A percentile compares a stretch with the other conserved stretches of the same genome.
These are phyloP conservation scores for Trichoderma atrobrunneum DNA, from an alignment of 2,329 filamentous ascomycete species.

Conservation along the genomic window DNA sequence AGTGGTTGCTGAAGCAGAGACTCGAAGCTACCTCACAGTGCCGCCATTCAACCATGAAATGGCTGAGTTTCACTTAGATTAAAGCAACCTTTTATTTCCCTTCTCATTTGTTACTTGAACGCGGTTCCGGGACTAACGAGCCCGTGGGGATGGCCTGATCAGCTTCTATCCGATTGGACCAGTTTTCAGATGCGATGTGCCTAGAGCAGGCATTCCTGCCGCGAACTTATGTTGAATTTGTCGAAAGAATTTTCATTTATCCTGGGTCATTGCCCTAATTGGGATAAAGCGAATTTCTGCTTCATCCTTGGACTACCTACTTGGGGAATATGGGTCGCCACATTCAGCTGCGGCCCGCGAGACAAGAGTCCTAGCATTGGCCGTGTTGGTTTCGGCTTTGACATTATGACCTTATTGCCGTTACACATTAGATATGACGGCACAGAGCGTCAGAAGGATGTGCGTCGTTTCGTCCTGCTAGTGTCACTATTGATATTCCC, in stretches of 20 bases:
- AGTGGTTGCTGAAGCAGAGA: not conserved
- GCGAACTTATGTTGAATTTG: conserved; percentile 2
- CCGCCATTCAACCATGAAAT: not conserved
- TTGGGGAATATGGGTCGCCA: not conserved
- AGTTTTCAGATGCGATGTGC: not conserved
- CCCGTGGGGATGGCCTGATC: conserved; percentile 4
- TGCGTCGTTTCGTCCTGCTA: not conserved
- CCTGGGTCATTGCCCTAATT: not conserved
- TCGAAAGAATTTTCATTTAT: conserved; percentile 4
- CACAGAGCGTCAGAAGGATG: conserved; percentile 3
- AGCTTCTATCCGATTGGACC: not conserved
- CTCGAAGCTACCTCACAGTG: conserved; percentile 3
- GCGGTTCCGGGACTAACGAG: not conserved
- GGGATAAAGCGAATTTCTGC: not conserved
- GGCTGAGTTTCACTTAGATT: conserved; percentile 15
- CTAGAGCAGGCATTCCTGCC: conserved; percentile 9
- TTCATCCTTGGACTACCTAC: not conserved
- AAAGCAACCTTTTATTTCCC: not conserved
- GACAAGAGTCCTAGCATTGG: not conserved
- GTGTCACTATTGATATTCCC: not conserved
- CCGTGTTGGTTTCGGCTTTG: not conserved
- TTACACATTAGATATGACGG: not conserved
- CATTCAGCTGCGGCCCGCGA: not conserved
- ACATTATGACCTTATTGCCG: not conserved
- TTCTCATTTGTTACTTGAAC: conserved; percentile 13